Conservation (phyloP, 75 land plant genomes). For the Pinus tabuliformis region DNA sequence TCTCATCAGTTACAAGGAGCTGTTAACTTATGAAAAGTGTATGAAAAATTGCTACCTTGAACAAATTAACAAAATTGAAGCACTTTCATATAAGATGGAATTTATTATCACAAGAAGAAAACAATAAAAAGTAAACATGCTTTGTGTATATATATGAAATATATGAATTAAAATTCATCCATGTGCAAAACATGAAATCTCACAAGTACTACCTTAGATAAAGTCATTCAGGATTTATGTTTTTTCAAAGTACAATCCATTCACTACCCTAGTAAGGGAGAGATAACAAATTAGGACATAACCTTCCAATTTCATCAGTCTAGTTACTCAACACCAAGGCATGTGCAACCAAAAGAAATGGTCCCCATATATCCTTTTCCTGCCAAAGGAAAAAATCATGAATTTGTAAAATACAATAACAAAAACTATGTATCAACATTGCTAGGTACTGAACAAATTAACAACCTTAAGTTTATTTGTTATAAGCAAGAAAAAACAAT, state of each 20-base stretch:
- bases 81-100: not conserved
- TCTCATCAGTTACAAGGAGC: constrained; percentile 80
- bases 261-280: constrained; percentile 97
- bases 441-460: not conserved
- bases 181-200: not conserved
- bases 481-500: not conserved
- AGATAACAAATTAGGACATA: constrained; percentile 84
- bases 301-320: constrained; percentile 88
- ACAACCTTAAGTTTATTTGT: not conserved
- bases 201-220: constrained; percentile 64
- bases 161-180: not conserved
- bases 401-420: not conserved
- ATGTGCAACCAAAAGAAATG: constrained; percentile 94
- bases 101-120: not conserved
- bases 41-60: constrained; percentile 82
- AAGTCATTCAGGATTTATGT: constrained; percentile 79
- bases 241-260: constrained; percentile 66
- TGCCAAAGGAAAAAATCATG: constrained; percentile 8
- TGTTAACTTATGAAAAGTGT: constrained; percentile 94
- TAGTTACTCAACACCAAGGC: constrained; percentile 86
- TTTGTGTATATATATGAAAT: not conserved
- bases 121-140: not conserved
- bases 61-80: not conserved
- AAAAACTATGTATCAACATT: not conserved
- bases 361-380: constrained; percentile 99